These are phyloP conservation scores for Rostrohypoxylon terebratum DNA, from an alignment of 495 filamentous ascomycete species.

Conservation along the genomic window DNA sequence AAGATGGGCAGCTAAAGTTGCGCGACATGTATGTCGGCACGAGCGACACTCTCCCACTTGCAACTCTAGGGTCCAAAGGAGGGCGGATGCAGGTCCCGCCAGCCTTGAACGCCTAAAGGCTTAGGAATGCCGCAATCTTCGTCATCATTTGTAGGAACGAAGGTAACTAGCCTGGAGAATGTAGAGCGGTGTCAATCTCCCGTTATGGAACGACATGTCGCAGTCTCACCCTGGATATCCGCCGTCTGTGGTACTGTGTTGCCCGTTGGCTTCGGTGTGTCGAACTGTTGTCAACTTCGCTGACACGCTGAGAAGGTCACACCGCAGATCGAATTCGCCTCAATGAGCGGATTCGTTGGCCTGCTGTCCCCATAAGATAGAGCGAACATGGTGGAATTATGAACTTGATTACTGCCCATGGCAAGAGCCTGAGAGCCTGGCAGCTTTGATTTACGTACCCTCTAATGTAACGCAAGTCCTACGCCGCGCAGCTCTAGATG, in stretches of 20 bases:
- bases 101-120: constrained; percentile 15
- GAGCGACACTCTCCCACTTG: not conserved
- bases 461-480: constrained; percentile 25
- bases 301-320: constrained; percentile 36
- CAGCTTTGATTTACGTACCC: constrained; percentile 28
- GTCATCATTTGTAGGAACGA: constrained; percentile 27
- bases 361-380: constrained; percentile 2
- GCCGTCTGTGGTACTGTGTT: constrained; percentile 30
- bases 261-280: constrained; percentile 41
- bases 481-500: constrained; percentile 17
- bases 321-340: constrained; percentile 46
- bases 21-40: constrained; percentile 17
- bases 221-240: constrained; percentile 39
- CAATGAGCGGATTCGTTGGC: constrained; percentile 40
- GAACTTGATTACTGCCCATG: constrained; percentile 21
- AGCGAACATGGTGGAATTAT: not conserved
- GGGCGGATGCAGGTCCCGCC: constrained; percentile 29
- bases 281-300: constrained; percentile 34
- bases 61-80: constrained; percentile 23
- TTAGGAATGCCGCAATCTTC: constrained; percentile 45
- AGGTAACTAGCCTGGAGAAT: constrained; percentile 38
- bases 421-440: constrained; percentile 23
- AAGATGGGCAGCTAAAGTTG: not conserved
- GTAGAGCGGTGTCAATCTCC: constrained; percentile 38
- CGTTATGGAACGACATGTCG: constrained; percentile 43